Evolutionary conservation across 176 grass and related monocot genomes (phyloP).

Genomic region (Oryza nivara): DNA sequence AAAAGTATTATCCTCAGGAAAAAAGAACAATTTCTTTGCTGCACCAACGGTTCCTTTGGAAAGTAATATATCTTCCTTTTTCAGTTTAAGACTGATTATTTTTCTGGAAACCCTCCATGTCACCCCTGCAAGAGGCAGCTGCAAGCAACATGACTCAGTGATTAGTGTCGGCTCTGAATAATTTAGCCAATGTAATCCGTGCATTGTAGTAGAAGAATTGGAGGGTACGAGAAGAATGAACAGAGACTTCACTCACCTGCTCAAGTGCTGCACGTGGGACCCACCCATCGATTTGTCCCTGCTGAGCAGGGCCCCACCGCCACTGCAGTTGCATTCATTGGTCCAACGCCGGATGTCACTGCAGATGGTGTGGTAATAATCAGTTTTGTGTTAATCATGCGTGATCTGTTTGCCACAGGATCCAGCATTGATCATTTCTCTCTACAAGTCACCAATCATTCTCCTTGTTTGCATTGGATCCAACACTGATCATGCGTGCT

Average conservation of each 20-base stretch:
- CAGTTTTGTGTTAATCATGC: not conserved
- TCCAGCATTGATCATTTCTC: conserved; percentile 31
- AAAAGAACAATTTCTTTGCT: not conserved
- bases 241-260: not conserved
- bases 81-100: not conserved
- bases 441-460: not conserved
- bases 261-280: not conserved
- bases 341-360: not conserved
- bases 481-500: conserved; percentile 26
- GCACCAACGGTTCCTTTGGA: not conserved
- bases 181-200: not conserved
- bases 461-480: not conserved
- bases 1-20: not conserved
- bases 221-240: not conserved
- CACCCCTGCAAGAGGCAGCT: not conserved
- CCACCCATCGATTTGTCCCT: not conserved
- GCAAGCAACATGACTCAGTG: not conserved
- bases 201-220: not conserved
- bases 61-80: not conserved
- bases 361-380: not conserved
- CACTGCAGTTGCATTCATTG: conserved; percentile 19
- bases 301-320: not conserved
- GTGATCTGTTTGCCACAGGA: conserved; percentile 7
- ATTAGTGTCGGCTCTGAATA: not conserved
- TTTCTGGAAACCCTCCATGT: not conserved